These are phyloP conservation scores for Lipomyces yarrowii DNA, from an alignment of 1,139 yeast species.

Conservation along the genomic window DNA sequence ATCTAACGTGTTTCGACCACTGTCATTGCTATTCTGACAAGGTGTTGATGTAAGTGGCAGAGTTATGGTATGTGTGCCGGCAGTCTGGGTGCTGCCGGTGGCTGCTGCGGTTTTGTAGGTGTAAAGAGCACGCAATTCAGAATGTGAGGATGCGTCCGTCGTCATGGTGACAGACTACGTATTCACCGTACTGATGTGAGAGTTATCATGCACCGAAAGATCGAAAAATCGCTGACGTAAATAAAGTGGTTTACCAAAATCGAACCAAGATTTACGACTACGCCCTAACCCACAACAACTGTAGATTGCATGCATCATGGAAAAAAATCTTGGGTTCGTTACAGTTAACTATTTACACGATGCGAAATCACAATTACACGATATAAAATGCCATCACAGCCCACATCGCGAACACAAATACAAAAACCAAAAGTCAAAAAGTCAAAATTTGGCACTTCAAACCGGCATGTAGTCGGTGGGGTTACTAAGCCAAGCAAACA, in stretches of 20 bases:
- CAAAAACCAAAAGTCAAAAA: conserved; percentile 3
- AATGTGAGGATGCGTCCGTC: background rate
- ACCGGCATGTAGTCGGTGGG: background rate
- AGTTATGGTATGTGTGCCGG: background rate
- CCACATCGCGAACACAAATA: conserved; percentile 10
- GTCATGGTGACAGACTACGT: background rate
- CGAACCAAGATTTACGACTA: no score
- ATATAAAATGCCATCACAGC: conserved; percentile 3
- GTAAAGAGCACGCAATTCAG: background rate
- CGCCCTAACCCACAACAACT: no score
- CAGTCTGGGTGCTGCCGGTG: background rate
- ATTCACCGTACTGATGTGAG: background rate
- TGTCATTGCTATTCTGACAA: background rate
- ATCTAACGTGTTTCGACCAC: conserved; percentile 7
- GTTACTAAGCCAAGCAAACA: background rate
- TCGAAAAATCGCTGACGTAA: no score
- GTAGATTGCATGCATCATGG: no score
- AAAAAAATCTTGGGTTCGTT: no score
- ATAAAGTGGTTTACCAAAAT: no score
- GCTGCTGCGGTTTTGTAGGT: background rate
- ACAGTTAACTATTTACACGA: no score
- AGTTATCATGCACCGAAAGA: background rate
- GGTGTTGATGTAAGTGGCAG: background rate
- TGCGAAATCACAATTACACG: background rate
- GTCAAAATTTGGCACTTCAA: background rate